Evolutionary conservation across 75 land plant species (phyloP), one percentile per base, ranked within the genome.

Genomic region (Pinus tabuliformis): DNA sequence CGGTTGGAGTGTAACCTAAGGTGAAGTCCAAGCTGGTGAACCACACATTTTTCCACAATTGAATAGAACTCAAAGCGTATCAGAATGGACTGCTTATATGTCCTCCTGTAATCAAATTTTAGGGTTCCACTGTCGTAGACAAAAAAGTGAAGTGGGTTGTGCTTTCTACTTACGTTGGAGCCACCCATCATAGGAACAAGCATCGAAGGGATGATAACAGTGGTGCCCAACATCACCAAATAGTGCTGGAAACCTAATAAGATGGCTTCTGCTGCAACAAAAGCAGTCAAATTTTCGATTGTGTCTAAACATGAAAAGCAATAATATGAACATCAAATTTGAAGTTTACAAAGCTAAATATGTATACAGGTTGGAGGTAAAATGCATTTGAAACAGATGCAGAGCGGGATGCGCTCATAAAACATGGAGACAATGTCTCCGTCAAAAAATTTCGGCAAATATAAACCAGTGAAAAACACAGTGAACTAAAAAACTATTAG

Each of bases 201-300:
- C 21, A 90, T 75, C 58, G 90, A 85, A n/a, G 96, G 93, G 56
- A 97, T 95, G 78, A 97, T 78, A 56, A 95, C 99, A 6, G 96
- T 89, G 16, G 98, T 92, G 24, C 99, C 98, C 15, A 97, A 85
- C 94, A 95, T 93, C 22, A 92, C 95, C 30, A 97, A 54, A 72
- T 86, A 97, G 76, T 97, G 99, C 75, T 97, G 99, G 79, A 97
- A 97, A 30, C 98, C 99, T 63, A 97, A 90, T 16, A 95, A 75
- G 26, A 91, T 92, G 2, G 99, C 98, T 78, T 97, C 96, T 18
- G 93, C 99, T 97, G 99, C 85, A 86, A 37, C n/a, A 81, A 1
- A 37, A 33, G 65, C 18, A 45, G 15, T 20, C 45, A 72, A 24
- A 54, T 17, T 73, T 24, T 42, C 30, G 72, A 72, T 21, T 11